A percentile compares a stretch with the other conserved stretches of the same genome.
phyloP scores from a whole-genome alignment of 371 early-diverging fungal genomes.

The Mortierella sp. region DNA sequence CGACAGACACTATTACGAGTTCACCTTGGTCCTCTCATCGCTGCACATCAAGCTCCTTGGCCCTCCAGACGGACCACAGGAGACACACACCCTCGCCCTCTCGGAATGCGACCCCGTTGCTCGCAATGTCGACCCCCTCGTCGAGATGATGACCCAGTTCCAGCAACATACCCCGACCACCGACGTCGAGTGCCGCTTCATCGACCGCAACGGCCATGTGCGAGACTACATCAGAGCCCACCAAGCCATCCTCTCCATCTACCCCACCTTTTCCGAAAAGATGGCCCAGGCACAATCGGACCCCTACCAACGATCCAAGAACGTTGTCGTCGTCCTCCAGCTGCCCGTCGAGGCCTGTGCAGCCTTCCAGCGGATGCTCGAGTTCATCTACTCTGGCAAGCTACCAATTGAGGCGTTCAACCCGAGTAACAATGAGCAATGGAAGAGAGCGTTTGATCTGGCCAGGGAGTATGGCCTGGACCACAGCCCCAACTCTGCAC shows the following conservation, averaged over 20 bases:
- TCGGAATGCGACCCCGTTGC: slow-evolving; percentile 39
- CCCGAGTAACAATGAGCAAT: slow-evolving; percentile 23
- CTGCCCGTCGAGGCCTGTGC: slow-evolving; percentile 11
- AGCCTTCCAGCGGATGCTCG: slow-evolving; percentile 29
- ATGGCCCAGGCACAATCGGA: slow-evolving; percentile 19
- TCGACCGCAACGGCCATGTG: slow-evolving; percentile 18
- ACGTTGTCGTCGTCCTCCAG: slow-evolving; percentile 1
- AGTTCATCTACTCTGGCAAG: slow-evolving; percentile 45
- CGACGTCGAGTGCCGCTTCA: slow-evolving; percentile 34
- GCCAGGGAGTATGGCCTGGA: slow-evolving; percentile 32
- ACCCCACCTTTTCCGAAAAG: slow-evolving; percentile 35
- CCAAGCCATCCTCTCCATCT: slow-evolving; percentile 44
- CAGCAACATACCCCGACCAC: slow-evolving; percentile 24
- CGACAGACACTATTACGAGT: slow-evolving; percentile 28
- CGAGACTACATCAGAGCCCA: slow-evolving; percentile 31
- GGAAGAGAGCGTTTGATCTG: slow-evolving; percentile 28
- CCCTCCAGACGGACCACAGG: slow-evolving; percentile 12
- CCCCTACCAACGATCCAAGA: slow-evolving; percentile 22
- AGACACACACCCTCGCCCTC: slow-evolving; percentile 35
- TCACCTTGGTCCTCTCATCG: slow-evolving; percentile 37
- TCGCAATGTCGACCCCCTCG: slow-evolving; percentile 41
- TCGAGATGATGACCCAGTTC: slow-evolving; percentile 52
- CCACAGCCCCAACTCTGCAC: slow-evolving; percentile 11
- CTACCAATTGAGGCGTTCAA: slow-evolving; percentile 25
- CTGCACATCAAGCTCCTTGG: slow-evolving; percentile 35